phyloP scores from a whole-genome alignment of 192 early-diverging fungal species.

The Phycomyces blakesleeanus region DNA sequence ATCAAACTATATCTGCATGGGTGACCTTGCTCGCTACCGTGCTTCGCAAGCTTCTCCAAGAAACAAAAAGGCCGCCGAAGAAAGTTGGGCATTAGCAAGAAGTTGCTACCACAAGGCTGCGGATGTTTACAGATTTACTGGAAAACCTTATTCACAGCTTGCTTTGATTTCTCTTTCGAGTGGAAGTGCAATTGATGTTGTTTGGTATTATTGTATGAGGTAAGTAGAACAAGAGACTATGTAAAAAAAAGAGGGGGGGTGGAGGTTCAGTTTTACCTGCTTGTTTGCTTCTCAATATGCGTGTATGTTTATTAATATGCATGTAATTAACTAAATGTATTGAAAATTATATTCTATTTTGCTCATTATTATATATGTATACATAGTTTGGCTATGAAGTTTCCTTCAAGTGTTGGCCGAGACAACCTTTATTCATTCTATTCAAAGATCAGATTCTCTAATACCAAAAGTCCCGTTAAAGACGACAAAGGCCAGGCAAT shows the following conservation, averaged over 20 bases:
- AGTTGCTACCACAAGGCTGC: conserved; percentile 26
- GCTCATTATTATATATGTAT: no score
- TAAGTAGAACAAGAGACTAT: no score
- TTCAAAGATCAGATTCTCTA: conserved; percentile 39
- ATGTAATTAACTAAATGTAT: no score
- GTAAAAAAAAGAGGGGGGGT: no score
- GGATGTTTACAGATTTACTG: conserved; percentile 18
- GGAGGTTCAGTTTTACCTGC: no score
- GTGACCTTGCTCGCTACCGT: conserved; percentile 53
- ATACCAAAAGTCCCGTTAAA: conserved; percentile 18
- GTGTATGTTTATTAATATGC: no score
- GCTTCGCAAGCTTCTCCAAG: conserved; percentile 13
- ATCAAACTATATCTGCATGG: conserved; percentile 49
- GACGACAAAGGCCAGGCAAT: conserved; percentile 2
- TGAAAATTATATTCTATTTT: no score
- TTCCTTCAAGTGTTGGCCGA: conserved; percentile 40
- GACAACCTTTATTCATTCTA: conserved; percentile 56
- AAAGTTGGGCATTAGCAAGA: conserved; percentile 20
- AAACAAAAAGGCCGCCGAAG: neutral
- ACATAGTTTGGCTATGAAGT: conserved; percentile 47
- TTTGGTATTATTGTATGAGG: conserved; percentile 40
- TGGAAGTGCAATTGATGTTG: conserved; percentile 35
- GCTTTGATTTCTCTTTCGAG: conserved; percentile 25
- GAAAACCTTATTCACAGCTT: conserved; percentile 36
- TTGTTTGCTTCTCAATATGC: no score